These are phyloP conservation scores for Areca catechu DNA, from an alignment of 176 grass and related monocot species.

Conservation along the genomic window DNA sequence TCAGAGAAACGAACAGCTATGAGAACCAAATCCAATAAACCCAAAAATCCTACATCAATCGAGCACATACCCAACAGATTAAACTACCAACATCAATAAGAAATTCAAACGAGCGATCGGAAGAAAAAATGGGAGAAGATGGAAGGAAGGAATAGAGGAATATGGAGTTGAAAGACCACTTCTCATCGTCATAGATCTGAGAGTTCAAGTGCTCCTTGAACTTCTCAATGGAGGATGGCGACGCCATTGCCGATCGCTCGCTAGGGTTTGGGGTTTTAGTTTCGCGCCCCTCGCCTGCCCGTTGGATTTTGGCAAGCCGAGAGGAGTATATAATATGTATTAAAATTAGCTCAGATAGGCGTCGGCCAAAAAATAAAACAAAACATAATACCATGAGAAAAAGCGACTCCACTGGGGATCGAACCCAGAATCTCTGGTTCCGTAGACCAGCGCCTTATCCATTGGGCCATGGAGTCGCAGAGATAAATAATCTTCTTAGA, in stretches of 20 bases:
- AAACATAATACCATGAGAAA: too few relatives aligned
- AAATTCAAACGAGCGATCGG: neutral
- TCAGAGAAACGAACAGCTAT: too few relatives aligned
- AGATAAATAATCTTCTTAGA: too few relatives aligned
- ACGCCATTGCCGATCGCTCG: constrained; percentile 14
- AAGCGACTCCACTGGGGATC: too few relatives aligned
- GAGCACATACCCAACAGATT: neutral
- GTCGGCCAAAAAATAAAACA: too few relatives aligned
- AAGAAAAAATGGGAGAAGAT: neutral
- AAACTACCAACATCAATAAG: neutral
- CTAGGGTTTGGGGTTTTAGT: constrained; percentile 23
- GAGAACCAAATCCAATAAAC: too few relatives aligned
- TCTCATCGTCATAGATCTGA: constrained; percentile 34
- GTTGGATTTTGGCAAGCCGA: too few relatives aligned
- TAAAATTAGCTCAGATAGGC: too few relatives aligned
- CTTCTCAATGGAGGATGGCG: constrained; percentile 6
- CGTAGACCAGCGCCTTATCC: constrained; percentile 93
- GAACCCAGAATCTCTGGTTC: constrained; percentile 99
- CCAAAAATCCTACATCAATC: too few relatives aligned
- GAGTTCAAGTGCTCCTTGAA: constrained; percentile 23
- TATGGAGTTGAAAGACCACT: constrained; percentile 30
- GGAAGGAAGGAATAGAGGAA: neutral
- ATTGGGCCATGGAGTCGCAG: constrained; percentile 95
- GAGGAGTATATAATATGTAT: too few relatives aligned
- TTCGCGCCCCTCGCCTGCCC: neutral